These are phyloP conservation scores for Cyberlindnera maritima DNA, from an alignment of 805 yeast genomes.

Conservation along the genomic window DNA sequence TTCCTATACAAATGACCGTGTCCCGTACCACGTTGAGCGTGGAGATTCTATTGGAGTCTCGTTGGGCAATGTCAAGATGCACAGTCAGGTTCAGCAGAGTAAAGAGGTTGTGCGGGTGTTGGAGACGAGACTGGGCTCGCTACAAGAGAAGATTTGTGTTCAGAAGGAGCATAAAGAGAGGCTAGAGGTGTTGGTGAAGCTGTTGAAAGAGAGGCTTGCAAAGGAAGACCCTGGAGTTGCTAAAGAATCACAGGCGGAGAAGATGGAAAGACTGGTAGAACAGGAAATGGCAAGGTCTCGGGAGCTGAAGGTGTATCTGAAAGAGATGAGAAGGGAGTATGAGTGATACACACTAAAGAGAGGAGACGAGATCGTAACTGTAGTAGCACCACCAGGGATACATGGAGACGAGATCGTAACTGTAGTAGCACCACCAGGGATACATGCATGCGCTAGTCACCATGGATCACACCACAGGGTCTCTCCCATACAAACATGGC, in stretches of 20 bases:
- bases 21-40: slow-evolving; percentile 22
- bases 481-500: no score
- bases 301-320: slow-evolving; percentile 5
- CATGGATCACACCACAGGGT: no score
- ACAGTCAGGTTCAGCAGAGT: slow-evolving; percentile 17
- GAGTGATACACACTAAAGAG: no score
- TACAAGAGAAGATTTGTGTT: slow-evolving; percentile 3
- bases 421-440: no score
- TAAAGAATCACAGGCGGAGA: neutral
- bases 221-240: neutral
- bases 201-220: slow-evolving; percentile 1
- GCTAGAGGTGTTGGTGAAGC: neutral
- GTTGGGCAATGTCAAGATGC: slow-evolving; percentile 15
- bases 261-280: slow-evolving; percentile 4
- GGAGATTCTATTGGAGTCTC: slow-evolving; percentile 26
- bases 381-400: no score
- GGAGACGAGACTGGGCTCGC: neutral
- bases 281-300: slow-evolving; percentile 14
- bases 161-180: slow-evolving; percentile 6
- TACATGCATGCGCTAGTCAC: no score
- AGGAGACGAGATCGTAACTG: no score
- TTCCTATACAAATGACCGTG: slow-evolving; percentile 13
- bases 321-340: slow-evolving; percentile 3
- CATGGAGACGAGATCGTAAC: no score
- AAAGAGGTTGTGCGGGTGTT: neutral